These are phyloP conservation scores for Ambrosia hybrid DNA, from an alignment of 140 eudicot species.

Conservation along the genomic window DNA sequence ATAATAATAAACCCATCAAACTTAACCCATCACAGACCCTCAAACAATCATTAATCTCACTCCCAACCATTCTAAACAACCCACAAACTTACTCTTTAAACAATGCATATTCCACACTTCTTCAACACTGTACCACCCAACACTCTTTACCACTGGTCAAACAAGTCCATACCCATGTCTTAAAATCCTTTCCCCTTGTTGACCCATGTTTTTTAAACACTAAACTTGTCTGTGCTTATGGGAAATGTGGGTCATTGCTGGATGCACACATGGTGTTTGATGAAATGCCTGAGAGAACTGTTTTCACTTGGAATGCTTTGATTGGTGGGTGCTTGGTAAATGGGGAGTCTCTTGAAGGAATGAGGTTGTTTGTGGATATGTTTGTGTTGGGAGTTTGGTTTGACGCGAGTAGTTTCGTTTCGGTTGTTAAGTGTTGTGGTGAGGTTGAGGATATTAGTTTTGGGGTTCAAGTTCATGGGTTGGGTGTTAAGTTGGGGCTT, in stretches of 20 bases:
- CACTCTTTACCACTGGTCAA: conserved; percentile 46
- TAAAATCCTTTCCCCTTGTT: conserved; percentile 34
- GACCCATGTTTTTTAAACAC: conserved; percentile 57
- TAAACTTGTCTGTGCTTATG: conserved; percentile 67
- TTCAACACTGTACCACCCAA: conserved; percentile 58
- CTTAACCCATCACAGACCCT: conserved; percentile 27
- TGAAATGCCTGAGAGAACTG: conserved; percentile 65
- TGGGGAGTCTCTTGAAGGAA: conserved; percentile 44
- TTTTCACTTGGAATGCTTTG: conserved; percentile 87
- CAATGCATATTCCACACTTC: conserved; percentile 51
- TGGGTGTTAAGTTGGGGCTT: conserved; percentile 56
- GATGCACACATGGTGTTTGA: conserved; percentile 64
- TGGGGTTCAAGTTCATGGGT: conserved; percentile 72
- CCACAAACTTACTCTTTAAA: conserved; percentile 36
- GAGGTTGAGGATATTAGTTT: conserved; percentile 30
- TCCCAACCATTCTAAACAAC: conserved; percentile 23
- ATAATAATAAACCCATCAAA: conserved; percentile 15
- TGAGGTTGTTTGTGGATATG: conserved; percentile 54
- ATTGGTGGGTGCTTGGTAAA: conserved; percentile 63
- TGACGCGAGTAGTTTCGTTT: conserved; percentile 66
- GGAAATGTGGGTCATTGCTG: conserved; percentile 58
- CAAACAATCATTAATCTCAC: conserved; percentile 44
- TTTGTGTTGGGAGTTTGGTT: conserved; percentile 37
- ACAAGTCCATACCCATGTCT: conserved; percentile 65
- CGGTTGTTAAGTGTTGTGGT: conserved; percentile 62